These are phyloP conservation scores for Pleurotus cornucopiae DNA, from an alignment of 768 basidiomycete genomes.

Conservation along the genomic window DNA sequence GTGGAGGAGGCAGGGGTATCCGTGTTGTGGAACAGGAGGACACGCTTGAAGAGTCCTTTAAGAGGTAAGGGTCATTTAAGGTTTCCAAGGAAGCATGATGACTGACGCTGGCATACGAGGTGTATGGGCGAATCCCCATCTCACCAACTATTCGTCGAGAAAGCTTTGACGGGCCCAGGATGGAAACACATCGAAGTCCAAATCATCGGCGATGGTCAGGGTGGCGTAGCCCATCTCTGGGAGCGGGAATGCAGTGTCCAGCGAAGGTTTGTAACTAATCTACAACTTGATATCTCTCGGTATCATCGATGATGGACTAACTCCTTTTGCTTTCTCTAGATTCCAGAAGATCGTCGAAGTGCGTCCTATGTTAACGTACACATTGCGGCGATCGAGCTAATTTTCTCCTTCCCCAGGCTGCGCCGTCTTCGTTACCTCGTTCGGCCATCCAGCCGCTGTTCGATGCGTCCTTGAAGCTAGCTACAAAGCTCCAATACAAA, in stretches of 20 bases:
- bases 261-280: conserved; percentile 46
- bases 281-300: too few relatives aligned
- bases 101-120: conserved; percentile 10
- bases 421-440: conserved; percentile 77
- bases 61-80: conserved; percentile 32
- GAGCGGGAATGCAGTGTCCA: conserved; percentile 93
- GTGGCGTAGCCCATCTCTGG: conserved; percentile 81
- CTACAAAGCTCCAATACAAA: conserved; percentile 69
- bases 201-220: conserved; percentile 72
- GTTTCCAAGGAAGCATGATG: too few relatives aligned
- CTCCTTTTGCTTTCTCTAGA: conserved; percentile 13
- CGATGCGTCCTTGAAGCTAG: conserved; percentile 75
- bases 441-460: conserved; percentile 65
- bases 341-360: conserved; percentile 89
- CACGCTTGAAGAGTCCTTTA: conserved; percentile 72
- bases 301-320: neutral
- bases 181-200: conserved; percentile 87
- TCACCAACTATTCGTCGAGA: conserved; percentile 72
- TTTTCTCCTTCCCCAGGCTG: conserved; percentile 25
- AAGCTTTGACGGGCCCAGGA: conserved; percentile 70
- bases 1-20: conserved; percentile 88
- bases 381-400: neutral
- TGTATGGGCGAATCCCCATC: conserved; percentile 36
- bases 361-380: neutral
- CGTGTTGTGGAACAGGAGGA: conserved; percentile 72